Conservation (phyloP, 2,329 filamentous ascomycete species). For the Hypoxylon sp. region DNA sequence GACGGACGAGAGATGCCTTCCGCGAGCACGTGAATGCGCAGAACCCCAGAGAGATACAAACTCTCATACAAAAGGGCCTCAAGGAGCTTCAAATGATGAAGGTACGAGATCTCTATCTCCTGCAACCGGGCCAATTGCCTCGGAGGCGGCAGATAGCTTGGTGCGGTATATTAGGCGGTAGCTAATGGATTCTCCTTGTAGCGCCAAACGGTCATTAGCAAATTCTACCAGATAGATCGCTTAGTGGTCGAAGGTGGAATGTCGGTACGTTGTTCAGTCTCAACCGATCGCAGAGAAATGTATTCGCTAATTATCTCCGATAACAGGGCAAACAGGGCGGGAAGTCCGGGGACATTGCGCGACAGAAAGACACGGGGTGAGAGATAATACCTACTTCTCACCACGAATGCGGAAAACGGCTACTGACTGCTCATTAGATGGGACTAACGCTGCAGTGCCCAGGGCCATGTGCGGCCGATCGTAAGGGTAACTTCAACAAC, state of each 20-base stretch:
- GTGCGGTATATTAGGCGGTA: slow-evolving; percentile 1
- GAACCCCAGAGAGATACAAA: slow-evolving; percentile 85
- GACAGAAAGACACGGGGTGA: slow-evolving; percentile 86
- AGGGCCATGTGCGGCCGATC: slow-evolving; percentile 4
- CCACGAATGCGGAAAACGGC: neutral
- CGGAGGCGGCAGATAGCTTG: slow-evolving; percentile 3
- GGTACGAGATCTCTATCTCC: slow-evolving; percentile 66
- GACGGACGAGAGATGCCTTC: slow-evolving; percentile 92
- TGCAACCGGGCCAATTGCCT: neutral
- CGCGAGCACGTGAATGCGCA: slow-evolving; percentile 81
- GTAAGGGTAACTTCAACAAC: slow-evolving; percentile 6
- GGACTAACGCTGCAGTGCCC: slow-evolving; percentile 48
- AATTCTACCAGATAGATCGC: slow-evolving; percentile 93
- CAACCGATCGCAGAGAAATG: neutral
- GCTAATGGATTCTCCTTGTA: slow-evolving; percentile 58
- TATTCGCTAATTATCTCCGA: slow-evolving; percentile 7
- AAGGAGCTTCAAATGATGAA: slow-evolving; percentile 91
- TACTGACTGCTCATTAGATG: slow-evolving; percentile 47
- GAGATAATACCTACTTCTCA: slow-evolving; percentile 48
- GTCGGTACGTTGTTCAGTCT: slow-evolving; percentile 69
- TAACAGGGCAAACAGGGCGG: slow-evolving; percentile 78
- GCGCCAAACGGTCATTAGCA: slow-evolving; percentile 95
- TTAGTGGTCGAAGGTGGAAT: slow-evolving; percentile 93
- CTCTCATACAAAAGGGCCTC: slow-evolving; percentile 88
- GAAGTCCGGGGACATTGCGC: slow-evolving; percentile 74